Percentiles rank a stretch among this genome's conserved stretches.
Evolutionary conservation across 805 yeast species (phyloP).

Genomic region (Pichia kluyveri): DNA sequence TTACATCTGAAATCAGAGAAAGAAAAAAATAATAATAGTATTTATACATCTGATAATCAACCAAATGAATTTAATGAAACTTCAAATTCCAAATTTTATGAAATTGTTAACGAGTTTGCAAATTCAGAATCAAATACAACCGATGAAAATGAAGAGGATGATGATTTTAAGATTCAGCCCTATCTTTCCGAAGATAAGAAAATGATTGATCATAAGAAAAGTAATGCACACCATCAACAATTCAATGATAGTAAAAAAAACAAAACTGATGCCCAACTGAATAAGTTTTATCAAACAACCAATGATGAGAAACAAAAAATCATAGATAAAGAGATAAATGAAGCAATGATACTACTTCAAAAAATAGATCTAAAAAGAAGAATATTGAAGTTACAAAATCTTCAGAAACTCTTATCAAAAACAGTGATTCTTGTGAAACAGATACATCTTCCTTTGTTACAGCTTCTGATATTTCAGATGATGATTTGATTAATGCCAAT

Average conservation of each 20-base stretch:
- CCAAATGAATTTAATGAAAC: background rate
- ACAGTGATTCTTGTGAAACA: background rate
- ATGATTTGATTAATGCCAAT: too few species aligned
- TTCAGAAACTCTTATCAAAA: too few species aligned
- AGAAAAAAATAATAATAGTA: background rate
- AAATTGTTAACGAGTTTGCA: background rate
- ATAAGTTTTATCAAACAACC: background rate
- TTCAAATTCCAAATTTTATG: background rate
- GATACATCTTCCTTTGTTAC: slow-evolving; percentile 1
- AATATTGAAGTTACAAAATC: background rate
- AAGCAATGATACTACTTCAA: slow-evolving; percentile 1
- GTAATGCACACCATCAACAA: background rate
- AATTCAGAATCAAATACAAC: background rate
- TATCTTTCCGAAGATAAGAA: background rate
- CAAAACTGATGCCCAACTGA: background rate
- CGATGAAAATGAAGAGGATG: background rate
- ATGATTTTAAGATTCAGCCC: background rate
- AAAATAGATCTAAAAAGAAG: background rate
- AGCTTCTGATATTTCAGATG: background rate
- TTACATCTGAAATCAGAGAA: background rate
- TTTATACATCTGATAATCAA: background rate
- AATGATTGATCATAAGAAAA: too few species aligned
- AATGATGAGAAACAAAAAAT: slow-evolving; percentile 2
- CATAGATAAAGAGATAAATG: slow-evolving; percentile 1
- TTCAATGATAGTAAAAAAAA: background rate